These are phyloP conservation scores for Solanum bulbocastanum DNA, from an alignment of 257 asterid genomes.

Conservation along the genomic window DNA sequence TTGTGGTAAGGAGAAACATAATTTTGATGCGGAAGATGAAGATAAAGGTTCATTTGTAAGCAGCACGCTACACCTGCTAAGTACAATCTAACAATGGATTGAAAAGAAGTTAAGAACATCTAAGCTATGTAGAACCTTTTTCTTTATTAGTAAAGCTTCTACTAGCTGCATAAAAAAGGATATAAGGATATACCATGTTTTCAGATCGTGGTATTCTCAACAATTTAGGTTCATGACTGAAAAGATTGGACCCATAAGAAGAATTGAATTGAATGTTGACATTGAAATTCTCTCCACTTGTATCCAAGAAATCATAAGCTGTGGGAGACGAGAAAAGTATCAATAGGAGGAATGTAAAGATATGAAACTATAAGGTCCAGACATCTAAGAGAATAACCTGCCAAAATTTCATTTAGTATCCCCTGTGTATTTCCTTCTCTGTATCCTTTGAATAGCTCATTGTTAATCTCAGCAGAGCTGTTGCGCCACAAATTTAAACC, in stretches of 20 bases:
- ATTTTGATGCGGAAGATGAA: neutral
- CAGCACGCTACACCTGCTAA: neutral
- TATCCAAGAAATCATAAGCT: conserved; percentile 30
- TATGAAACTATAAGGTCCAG: neutral
- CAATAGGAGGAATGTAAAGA: neutral
- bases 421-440: conserved; percentile 14
- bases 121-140: neutral
- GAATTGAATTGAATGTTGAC: conserved; percentile 24
- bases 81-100: neutral
- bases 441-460: conserved; percentile 26
- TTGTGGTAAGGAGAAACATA: neutral
- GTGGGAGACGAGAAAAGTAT: neutral
- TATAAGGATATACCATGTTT: conserved; percentile 21
- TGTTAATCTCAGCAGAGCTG: conserved; percentile 13
- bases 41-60: neutral
- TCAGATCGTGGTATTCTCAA: conserved; percentile 17
- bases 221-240: neutral
- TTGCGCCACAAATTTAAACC: conserved; percentile 27
- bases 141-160: neutral
- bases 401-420: conserved; percentile 18
- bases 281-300: conserved; percentile 14
- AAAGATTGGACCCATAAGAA: neutral
- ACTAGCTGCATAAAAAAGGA: neutral
- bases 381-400: conserved; percentile 10
- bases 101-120: neutral